phyloP scores from a whole-genome alignment of 768 basidiomycete genomes.

The Leccinum variicolor region DNA sequence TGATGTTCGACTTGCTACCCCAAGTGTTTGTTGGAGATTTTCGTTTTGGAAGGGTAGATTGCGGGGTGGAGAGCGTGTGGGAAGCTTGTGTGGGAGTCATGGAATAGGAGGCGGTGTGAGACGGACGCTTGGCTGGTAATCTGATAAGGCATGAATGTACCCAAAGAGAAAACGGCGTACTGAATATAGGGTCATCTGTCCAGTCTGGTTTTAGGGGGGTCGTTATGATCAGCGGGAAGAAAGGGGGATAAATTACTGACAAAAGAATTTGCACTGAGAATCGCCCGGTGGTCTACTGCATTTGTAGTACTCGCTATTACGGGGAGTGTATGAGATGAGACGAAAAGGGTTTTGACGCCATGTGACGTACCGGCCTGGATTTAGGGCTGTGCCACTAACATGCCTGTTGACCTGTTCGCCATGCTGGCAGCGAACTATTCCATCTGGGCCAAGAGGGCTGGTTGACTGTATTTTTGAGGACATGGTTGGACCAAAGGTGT shows the following conservation, averaged over 20 bases:
- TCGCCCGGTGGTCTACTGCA: slow-evolving; percentile 26
- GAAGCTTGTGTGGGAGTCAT: not conserved
- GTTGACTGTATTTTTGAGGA: slow-evolving; percentile 10
- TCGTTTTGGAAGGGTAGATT: slow-evolving; percentile 6
- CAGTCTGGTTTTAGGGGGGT: slow-evolving; percentile 26
- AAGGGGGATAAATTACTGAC: slow-evolving; percentile 22
- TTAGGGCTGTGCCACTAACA: slow-evolving; percentile 29
- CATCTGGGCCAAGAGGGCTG: slow-evolving; percentile 26
- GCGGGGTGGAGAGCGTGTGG: not conserved
- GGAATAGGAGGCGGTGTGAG: not conserved
- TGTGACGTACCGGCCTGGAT: slow-evolving; percentile 36
- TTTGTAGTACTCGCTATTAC: slow-evolving; percentile 34
- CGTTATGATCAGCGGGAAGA: not conserved
- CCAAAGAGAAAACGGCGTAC: not conserved
- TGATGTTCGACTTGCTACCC: not conserved
- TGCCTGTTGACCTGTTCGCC: slow-evolving; percentile 17
- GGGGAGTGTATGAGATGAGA: not conserved
- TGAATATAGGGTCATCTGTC: slow-evolving; percentile 26
- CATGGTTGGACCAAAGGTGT: not conserved
- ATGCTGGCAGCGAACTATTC: slow-evolving; percentile 36
- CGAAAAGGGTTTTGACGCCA: not conserved
- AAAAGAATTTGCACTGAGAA: slow-evolving; percentile 31
- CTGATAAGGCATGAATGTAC: not conserved
- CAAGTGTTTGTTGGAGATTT: not conserved
- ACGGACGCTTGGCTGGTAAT: not conserved